Evolutionary conservation across 2,329 filamentous ascomycete genomes (phyloP), one percentile per base, ranked within the genome.

Genomic region (Trichothecium sympodiale): DNA sequence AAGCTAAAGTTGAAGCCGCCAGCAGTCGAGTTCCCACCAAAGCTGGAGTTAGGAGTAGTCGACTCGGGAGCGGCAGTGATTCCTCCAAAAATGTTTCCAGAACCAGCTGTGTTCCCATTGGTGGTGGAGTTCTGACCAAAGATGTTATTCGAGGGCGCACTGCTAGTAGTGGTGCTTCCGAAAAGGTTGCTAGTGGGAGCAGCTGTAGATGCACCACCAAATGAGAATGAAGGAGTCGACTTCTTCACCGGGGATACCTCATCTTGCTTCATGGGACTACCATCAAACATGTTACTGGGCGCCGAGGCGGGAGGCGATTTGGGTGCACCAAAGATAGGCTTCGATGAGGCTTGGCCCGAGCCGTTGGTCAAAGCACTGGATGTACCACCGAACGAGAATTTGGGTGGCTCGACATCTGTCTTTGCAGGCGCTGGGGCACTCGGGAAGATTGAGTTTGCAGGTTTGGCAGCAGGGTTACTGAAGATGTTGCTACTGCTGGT

Each of bases 181-280:
- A 67, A 67, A 1, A 60, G 45, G 37, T 57, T 64, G 39, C 54
- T 60, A 37, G 63, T 51, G 3, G 62, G 38, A 43, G 30, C 31
- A 18, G 31, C 35, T n/a, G 26, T 40, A 3, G 25, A 12, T 9
- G 38, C 41, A 31, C 38, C 38, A 15, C 53, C 52, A 36, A 62
- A 62, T 38, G 47, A 56, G 47, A 63, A 63, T 5, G 53, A 37
- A 4, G 59, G 49, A 12, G 55, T 40, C 13, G 54, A 39, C 1
- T 49, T 39, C 51, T 62, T 62, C 8, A 53, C 56, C 10, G 56
- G 54, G 3, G 59, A 59, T 6, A 54, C 49, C 5, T 50, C 55
- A 38, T 64, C 59, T 38, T 68, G 58, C 42, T 65, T 64, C 47
- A 67, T 60, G 13, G 57, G 58, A 35, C 60, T 62, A 23, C 58